Evolutionary conservation across 2,329 filamentous ascomycete genomes (phyloP), one percentile per base, ranked within the genome.

Genomic region (Capronia americana): DNA sequence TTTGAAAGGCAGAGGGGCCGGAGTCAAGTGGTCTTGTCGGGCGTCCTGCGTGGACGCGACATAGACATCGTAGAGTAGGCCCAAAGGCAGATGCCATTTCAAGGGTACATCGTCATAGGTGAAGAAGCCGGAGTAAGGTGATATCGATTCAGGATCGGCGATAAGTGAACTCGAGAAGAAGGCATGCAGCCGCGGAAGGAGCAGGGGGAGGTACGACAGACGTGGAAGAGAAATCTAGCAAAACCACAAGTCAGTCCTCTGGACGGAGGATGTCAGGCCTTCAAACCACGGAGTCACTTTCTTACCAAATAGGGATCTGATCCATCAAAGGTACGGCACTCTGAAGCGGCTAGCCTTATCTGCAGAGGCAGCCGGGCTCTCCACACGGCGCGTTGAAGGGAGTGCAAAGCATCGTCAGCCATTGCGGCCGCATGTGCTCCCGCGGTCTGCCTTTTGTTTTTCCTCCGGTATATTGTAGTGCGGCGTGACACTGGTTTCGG

Each of bases 11-110:
- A 88, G 74, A 51, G 65, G 32, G 34, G 58, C 57, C 32, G 57
- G n/a, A 26, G 61, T 56, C 23, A 55, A 90, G 50, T 88, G 87
- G 17, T 88, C 74, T n/a, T 63, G 63, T 20, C 58, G 56, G 32
- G 69, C 65, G 58, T 72, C 67, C 46, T 67, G 59, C 2, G 69
- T 68, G 23, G 67, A 69, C 72, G 70, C 75, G 65, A 72, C 85
- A 72, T 90, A 90, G 5, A 92, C 80, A 75, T 92, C 90, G 74
- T 87, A 90, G 4, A 92, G 81, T 11, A 92, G 79, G 1, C 90
- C 90, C 11, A 90, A 75, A 0, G 90, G 89, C 66, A 90, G 88
- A 73, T 92, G 89, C 88, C 88, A 90, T 79, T 90, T 91, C 69
- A 92, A 76, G 2, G 88, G 86, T 17, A 92, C 88, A 14, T 82